Evolutionary conservation across 2,329 filamentous ascomycete genomes (phyloP), one percentile per base, ranked within the genome.

Genomic region (Amylocarpus encephaloides): DNA sequence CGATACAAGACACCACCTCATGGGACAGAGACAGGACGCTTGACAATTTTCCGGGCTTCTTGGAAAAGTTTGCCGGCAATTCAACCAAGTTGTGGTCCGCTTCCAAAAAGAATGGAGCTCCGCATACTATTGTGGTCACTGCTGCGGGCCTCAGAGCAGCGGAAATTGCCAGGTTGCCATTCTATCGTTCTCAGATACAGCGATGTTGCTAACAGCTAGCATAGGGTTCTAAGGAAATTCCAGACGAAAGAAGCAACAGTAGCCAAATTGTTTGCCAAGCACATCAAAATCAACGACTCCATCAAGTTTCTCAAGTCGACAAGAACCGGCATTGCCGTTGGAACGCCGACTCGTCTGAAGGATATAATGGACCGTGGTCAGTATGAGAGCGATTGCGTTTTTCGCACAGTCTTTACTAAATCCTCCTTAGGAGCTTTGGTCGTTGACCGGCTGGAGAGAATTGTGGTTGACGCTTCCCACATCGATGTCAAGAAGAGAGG

Each of bases 211-310:
- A 13, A 59, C 43, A 18, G 13, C n/a, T 30, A 49, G 16, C n/a
- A 4, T 18, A 86, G 87, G 62, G 77, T 82, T 2, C 73, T 95
- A 56, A 80, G 89, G 43, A 82, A 83, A 57, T 92, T 93, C 61
- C 87, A 91, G 65, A 83, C 77, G 46, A 89, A 93, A 66, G 82
- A 88, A 7, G 82, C 78, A 44, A 78, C 80, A 41, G 83, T 98
- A 1, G 86, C 88, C 2, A 98, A 98, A 68, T 74, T 98, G 65
- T 98, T 98, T 68, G 92, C 93, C 30, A 98, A 98, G 69, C 93
- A 98, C 68, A 95, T 98, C 73, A 98, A 98, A 71, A 70, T 98
- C 10, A 80, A 88, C 47, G 92, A 97, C 62, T 87, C 91, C 32
- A 81, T 91, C 46, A 76, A 85, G 52, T 87, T 86, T 64, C 80